These are phyloP conservation scores for Vitis labrusca DNA, from an alignment of 164 flowering plant genomes.

Conservation along the genomic window DNA sequence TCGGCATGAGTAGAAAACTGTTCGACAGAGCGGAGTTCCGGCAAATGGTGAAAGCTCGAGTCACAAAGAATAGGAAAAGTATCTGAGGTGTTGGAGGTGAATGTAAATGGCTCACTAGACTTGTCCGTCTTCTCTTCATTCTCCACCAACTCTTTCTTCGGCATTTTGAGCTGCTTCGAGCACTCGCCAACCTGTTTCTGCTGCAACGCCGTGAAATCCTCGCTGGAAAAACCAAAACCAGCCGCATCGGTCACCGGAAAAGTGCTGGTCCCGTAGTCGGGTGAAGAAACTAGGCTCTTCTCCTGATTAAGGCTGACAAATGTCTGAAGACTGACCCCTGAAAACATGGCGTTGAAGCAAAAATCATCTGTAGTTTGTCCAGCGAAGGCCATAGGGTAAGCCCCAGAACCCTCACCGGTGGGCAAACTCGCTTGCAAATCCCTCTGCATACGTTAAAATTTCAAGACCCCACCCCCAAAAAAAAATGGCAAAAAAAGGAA, in stretches of 20 bases:
- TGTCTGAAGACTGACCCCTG: constrained; percentile 14
- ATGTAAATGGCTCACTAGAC: too few relatives aligned
- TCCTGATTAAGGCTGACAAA: not conserved
- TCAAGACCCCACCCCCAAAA: not conserved
- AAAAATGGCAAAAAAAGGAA: too few relatives aligned
- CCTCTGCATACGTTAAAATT: too few relatives aligned
- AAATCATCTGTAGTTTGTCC: not conserved
- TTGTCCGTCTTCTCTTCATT: not conserved
- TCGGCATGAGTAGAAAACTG: constrained; percentile 2
- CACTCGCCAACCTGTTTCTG: not conserved
- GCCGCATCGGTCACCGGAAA: not conserved
- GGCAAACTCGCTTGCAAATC: too few relatives aligned
- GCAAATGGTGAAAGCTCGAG: constrained; percentile 11
- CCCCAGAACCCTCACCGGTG: not conserved
- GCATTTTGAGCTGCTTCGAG: constrained; percentile 5
- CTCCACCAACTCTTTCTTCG: not conserved
- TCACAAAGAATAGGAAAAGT: not conserved
- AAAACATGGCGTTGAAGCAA: constrained; percentile 15
- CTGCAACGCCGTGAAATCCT: not conserved
- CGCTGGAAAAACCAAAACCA: not conserved
- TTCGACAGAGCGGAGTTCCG: constrained; percentile 22
- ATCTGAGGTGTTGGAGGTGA: not conserved
- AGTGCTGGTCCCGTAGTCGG: not conserved
- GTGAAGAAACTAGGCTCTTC: too few relatives aligned
- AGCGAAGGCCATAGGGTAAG: not conserved